phyloP scores from a whole-genome alignment of 768 basidiomycete species.

The Tulasnella sp. region DNA sequence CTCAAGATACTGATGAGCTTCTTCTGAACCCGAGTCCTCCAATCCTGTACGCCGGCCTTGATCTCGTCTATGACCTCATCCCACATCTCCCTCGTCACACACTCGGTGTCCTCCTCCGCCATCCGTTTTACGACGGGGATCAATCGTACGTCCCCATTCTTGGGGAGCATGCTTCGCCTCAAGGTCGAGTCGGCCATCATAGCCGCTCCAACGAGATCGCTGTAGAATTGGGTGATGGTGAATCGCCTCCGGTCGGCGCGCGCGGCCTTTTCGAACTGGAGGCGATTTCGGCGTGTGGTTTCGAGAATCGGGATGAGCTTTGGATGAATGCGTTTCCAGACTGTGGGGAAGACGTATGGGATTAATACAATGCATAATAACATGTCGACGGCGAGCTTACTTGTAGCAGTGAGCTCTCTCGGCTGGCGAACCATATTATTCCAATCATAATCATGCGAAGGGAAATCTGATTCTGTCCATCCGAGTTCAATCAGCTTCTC shows the following conservation, averaged over 20 bases:
- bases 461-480: slow-evolving; percentile 8
- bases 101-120: too few species aligned
- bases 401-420: slow-evolving; percentile 1
- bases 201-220: neutral
- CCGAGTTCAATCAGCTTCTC: slow-evolving; percentile 12
- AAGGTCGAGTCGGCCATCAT: neutral
- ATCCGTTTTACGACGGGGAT: too few species aligned
- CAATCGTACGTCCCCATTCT: too few species aligned
- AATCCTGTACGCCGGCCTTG: too few species aligned
- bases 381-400: neutral
- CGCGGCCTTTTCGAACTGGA: slow-evolving; percentile 7
- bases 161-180: too few species aligned
- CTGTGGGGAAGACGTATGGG: neutral
- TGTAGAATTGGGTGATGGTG: neutral
- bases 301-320: slow-evolving; percentile 5
- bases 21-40: too few species aligned
- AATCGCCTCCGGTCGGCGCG: neutral
- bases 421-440: slow-evolving; percentile 4
- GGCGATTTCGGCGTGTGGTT: neutral
- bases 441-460: neutral
- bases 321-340: slow-evolving; percentile 15
- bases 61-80: too few species aligned
- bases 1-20: too few species aligned
- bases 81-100: too few species aligned
- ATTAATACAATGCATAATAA: neutral